Conservation (phyloP, 805 yeast genomes). For the Zygosaccharomyces rouxii region DNA sequence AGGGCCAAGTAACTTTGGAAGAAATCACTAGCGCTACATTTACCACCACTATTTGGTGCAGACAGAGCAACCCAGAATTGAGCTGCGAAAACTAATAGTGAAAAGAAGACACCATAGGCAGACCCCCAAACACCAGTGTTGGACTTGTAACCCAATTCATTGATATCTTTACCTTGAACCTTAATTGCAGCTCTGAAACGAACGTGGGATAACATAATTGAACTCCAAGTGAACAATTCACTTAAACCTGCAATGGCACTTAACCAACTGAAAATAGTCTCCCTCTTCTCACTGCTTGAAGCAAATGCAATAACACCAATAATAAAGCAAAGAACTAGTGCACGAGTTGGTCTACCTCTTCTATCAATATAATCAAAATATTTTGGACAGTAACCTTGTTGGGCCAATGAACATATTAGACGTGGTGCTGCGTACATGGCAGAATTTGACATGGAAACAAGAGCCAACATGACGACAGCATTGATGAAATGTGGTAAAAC, state of each 20-base stretch:
- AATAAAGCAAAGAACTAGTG: conserved; percentile 46
- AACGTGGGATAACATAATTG: conserved; percentile 48
- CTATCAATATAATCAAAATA: conserved; percentile 50
- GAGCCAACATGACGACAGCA: conserved; percentile 68
- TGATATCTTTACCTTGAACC: conserved; percentile 43
- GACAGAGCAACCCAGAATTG: conserved; percentile 63
- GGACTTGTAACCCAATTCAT: conserved; percentile 50
- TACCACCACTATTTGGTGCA: conserved; percentile 44
- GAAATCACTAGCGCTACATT: conserved; percentile 39
- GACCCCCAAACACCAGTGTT: conserved; percentile 50
- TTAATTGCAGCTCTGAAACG: conserved; percentile 53
- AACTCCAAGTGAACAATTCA: conserved; percentile 56
- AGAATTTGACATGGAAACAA: conserved; percentile 72
- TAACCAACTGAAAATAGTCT: conserved; percentile 56
- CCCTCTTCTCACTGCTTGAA: conserved; percentile 50
- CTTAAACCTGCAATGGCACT: conserved; percentile 54
- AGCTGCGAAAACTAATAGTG: conserved; percentile 47
- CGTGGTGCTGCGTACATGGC: conserved; percentile 72
- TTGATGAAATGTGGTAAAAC: conserved; percentile 71
- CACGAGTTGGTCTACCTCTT: conserved; percentile 55
- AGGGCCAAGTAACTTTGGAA: conserved; percentile 52
- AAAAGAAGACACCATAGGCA: conserved; percentile 45
- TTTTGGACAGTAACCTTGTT: conserved; percentile 64
- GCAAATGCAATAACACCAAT: conserved; percentile 58
- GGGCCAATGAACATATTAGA: conserved; percentile 62